Conservation (phyloP, 495 filamentous ascomycete genomes). For the Trichoderma gamsii region DNA sequence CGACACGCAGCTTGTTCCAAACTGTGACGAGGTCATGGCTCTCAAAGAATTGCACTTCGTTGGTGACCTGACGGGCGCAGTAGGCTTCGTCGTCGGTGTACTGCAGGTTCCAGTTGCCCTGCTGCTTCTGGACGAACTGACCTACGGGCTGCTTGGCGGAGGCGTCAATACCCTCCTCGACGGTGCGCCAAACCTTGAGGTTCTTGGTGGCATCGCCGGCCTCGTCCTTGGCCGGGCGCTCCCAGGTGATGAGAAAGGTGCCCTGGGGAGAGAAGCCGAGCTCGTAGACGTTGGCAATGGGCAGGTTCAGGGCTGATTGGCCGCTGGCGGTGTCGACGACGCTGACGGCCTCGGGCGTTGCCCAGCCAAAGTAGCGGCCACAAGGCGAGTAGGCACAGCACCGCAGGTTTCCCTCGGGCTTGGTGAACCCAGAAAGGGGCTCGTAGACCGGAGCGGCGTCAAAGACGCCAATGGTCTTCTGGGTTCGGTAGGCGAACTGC, state of each 20-base stretch:
- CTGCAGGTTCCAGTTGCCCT: slow-evolving; percentile 95
- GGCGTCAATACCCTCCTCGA: slow-evolving; percentile 49
- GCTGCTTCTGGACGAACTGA: slow-evolving; percentile 87
- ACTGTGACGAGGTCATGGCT: slow-evolving; percentile 75
- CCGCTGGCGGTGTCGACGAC: slow-evolving; percentile 78
- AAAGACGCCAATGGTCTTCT: slow-evolving; percentile 90
- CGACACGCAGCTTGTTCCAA: slow-evolving; percentile 90
- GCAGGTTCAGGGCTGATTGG: slow-evolving; percentile 65
- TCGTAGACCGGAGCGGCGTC: slow-evolving; percentile 86
- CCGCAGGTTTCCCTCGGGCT: slow-evolving; percentile 88
- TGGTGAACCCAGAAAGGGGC: slow-evolving; percentile 74
- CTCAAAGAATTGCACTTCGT: slow-evolving; percentile 95
- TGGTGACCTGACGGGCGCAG: slow-evolving; percentile 90
- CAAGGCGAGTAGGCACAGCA: slow-evolving; percentile 92
- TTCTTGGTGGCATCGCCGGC: slow-evolving; percentile 91
- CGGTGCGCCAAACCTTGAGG: slow-evolving; percentile 86
- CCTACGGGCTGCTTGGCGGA: slow-evolving; percentile 69
- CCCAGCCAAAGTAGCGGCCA: slow-evolving; percentile 93
- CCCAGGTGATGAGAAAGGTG: slow-evolving; percentile 93
- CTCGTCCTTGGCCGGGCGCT: slow-evolving; percentile 85
- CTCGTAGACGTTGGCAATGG: slow-evolving; percentile 79
- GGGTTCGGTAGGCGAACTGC: slow-evolving; percentile 92
- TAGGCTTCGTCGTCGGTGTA: slow-evolving; percentile 88
- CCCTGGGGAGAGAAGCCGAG: slow-evolving; percentile 89
- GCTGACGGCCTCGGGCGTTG: slow-evolving; percentile 77